These are phyloP conservation scores for Takashimella koratensis DNA, from an alignment of 1,284 basidiomycete genomes.

Conservation along the genomic window DNA sequence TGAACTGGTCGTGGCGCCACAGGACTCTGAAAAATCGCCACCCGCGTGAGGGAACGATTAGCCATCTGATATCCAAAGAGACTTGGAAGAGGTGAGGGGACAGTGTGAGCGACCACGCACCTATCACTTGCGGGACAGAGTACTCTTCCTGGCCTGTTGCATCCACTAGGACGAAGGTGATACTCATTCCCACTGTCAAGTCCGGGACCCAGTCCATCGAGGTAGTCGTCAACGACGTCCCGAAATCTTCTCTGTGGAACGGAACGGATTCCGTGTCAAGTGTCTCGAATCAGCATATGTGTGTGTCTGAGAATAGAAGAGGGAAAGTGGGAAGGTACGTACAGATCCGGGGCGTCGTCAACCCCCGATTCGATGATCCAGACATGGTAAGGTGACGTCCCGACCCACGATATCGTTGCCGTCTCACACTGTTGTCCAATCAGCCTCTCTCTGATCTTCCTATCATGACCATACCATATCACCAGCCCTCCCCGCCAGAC, in stretches of 20 bases:
- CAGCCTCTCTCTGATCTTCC: too few relatives aligned
- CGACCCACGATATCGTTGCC: background rate
- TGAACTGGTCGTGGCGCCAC: too few relatives aligned
- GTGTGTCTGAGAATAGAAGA: background rate
- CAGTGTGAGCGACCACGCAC: too few relatives aligned
- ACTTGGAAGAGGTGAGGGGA: too few relatives aligned
- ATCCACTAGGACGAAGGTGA: background rate
- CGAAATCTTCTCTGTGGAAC: background rate
- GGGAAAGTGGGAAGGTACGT: background rate
- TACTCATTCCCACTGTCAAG: background rate
- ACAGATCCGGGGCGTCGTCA: background rate
- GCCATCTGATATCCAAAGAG: too few relatives aligned
- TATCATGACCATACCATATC: too few relatives aligned
- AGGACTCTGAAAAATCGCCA: too few relatives aligned
- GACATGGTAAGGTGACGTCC: background rate
- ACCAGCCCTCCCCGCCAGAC: too few relatives aligned
- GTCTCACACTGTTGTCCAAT: background rate
- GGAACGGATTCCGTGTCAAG: too few relatives aligned
- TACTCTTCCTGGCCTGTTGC: background rate
- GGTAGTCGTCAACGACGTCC: background rate
- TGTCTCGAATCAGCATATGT: background rate
- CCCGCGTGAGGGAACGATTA: too few relatives aligned
- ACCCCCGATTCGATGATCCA: background rate
- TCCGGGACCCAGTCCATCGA: background rate
- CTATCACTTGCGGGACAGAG: background rate